phyloP scores from a whole-genome alignment of 1,284 basidiomycete species.

The Cystobasidium pallidum region DNA sequence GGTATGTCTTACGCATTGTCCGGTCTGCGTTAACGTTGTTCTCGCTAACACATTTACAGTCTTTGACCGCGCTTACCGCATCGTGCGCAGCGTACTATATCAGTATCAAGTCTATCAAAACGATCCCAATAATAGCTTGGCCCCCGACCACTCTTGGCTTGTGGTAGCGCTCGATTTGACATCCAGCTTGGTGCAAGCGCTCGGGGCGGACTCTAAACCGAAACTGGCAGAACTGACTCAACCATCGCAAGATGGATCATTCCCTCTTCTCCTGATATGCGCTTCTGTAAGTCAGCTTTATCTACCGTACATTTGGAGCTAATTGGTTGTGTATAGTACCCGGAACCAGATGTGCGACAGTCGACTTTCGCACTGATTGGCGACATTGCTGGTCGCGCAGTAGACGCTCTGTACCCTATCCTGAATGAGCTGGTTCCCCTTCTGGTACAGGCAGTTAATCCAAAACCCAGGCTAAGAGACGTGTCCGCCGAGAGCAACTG shows the following conservation, averaged over 20 bases:
- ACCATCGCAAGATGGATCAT: slow-evolving; percentile 67
- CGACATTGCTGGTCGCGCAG: slow-evolving; percentile 95
- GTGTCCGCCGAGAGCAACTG: slow-evolving; percentile 98
- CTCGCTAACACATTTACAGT: slow-evolving; percentile 60
- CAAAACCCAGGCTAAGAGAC: slow-evolving; percentile 86
- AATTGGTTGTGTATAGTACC: slow-evolving; percentile 63
- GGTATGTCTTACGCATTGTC: no score
- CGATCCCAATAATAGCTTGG: slow-evolving; percentile 76
- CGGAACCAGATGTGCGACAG: slow-evolving; percentile 91
- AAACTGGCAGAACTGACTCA: slow-evolving; percentile 64
- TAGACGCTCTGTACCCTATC: slow-evolving; percentile 77
- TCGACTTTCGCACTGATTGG: slow-evolving; percentile 96
- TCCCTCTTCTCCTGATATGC: slow-evolving; percentile 78
- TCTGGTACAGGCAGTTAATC: slow-evolving; percentile 85
- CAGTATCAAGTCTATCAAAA: slow-evolving; percentile 82
- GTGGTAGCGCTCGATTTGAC: slow-evolving; percentile 95
- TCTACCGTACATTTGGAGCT: background rate
- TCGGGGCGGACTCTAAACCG: slow-evolving; percentile 70
- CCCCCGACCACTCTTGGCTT: slow-evolving; percentile 92
- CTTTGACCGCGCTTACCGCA: slow-evolving; percentile 84
- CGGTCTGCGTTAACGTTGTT: no score
- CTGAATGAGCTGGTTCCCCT: slow-evolving; percentile 87
- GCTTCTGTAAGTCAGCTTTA: slow-evolving; percentile 64
- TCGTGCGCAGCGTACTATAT: slow-evolving; percentile 79
- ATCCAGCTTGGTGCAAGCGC: slow-evolving; percentile 91